Evolutionary conservation across 2,329 filamentous ascomycete species (phyloP), one percentile per base, ranked within the genome.

Genomic region (Corniculantispora saksenae): DNA sequence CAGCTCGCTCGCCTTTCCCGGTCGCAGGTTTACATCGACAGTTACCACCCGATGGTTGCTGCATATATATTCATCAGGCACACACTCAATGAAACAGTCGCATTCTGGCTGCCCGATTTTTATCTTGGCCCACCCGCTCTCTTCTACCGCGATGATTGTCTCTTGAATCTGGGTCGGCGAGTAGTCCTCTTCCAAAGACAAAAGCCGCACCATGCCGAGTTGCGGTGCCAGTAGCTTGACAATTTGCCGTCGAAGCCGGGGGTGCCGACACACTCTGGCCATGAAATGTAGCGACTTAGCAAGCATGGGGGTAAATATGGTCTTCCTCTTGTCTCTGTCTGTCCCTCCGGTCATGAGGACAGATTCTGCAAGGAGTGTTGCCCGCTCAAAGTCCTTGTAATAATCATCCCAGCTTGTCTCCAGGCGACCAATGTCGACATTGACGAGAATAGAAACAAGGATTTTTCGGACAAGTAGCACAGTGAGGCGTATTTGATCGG

Each of bases 121-220:
- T 6, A 57, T 45, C 35, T 25, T 43, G 4, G 54, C 38, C 54
- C 54, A 57, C 9, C 54, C 54, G 38, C 38, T n/a, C 8, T 57
- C 54, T 38, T 57, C 54, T 21, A 56, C 38, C 3, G 54, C 54
- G 19, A 57, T 57, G 21, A 57, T n/a, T 35, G 54, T 57, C 12
- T 57, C 54, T 19, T 27, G 35, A 13, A 45, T 57, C 54, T 57
- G 54, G 19, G 54, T 57, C 21, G 54, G 54, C 21, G 54, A 27
- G 19, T 57, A 45, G 54, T 57, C 54, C 15, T 56, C 35, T 6
- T 56, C 35, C 12, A 23, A 3, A 2, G 19, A 25, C 3, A 56
- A n/a, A 8, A 56, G 32, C 1, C 54, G 38, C n/a, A 43, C 54
- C 32, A 23, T 40, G 35, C 54, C 5, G 5, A 54, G 51, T 27